Evolutionary conservation across 176 grass and related monocot species (phyloP).

Genomic region (Carex parvula): DNA sequence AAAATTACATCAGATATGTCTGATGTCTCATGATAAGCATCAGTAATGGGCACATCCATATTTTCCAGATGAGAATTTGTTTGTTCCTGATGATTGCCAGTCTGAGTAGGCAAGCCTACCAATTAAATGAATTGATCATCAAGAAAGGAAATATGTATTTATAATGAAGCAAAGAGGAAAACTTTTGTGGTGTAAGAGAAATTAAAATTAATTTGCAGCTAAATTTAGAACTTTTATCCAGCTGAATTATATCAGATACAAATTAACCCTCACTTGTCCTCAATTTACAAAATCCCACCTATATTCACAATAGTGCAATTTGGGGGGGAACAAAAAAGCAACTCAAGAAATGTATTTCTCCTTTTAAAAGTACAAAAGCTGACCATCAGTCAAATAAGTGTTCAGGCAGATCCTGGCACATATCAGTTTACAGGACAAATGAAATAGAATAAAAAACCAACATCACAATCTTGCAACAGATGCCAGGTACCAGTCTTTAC

Average conservation of each 20-base stretch:
- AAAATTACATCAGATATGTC: constrained; percentile 36
- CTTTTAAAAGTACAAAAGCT: neutral
- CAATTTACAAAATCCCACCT: neutral
- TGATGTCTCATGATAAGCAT: constrained; percentile 32
- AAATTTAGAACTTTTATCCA: neutral
- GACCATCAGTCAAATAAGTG: neutral
- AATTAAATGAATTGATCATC: neutral
- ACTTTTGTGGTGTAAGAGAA: too few species aligned
- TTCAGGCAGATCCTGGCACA: neutral
- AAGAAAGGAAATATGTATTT: neutral
- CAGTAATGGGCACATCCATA: constrained; percentile 25
- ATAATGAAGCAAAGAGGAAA: too few species aligned
- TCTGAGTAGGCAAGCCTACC: constrained; percentile 41
- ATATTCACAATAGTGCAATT: neutral
- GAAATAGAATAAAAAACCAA: neutral
- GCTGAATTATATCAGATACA: neutral
- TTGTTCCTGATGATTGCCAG: constrained; percentile 30
- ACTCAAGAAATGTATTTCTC: neutral
- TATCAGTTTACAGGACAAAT: neutral
- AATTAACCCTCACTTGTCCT: constrained; percentile 4
- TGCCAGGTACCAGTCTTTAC: neutral
- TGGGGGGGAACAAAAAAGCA: neutral
- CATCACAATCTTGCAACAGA: neutral
- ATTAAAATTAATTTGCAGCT: neutral
- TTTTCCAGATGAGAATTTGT: constrained; percentile 27